Base-by-base conservation (phyloP, 2,329 filamentous ascomycete species). In the Zasmidium cellare region DNA sequence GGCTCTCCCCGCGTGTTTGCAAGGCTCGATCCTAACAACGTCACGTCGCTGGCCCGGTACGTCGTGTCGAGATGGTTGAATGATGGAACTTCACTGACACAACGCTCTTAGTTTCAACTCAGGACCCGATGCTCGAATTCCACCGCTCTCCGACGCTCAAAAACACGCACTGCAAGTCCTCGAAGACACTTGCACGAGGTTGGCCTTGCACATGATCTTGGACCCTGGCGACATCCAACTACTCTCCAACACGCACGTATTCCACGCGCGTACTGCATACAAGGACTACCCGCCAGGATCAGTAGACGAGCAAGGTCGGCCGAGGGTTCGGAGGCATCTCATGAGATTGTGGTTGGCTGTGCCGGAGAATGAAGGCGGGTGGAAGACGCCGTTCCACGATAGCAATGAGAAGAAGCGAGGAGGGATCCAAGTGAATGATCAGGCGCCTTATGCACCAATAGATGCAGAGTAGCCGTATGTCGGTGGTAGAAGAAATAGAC, bases 11-110 rank as follows among this genome's bases (percentile, higher is more conserved):
- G 89, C 14, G 83, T 93, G 11, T 92, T 90, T 76, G 87, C 85
- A 73, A 96, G 96, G 80, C 96, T 88, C 86, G 92, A 96, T 71
- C 92, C 92, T 1, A 96, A 96, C 81, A 96, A 89, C 72, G 85
- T 96, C 59, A 85, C 85, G 62, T 91, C 87, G 9, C 80, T 96
- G 7, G 81, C 78, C 19, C 84, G 92, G 24, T 53, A 53, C 16
- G 35, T 41, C 12, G 16, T 14, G n/a, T 41, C 35, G 35, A n/a
- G 12, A 41, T 9, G 11, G 35, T 41, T 9, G 35, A 14, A 41
- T 41, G 3, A 9, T 18, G n/a, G 16, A n/a, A 5, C 11, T 14
- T 41, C 16, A 41, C 35, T 41, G 35, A 41, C 35, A n/a, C 35
- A 41, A 3, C 16, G 3, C 3, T n/a, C 7, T 9, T 18, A 41